Conservation (phyloP, 2,329 filamentous ascomycete genomes). For the Sporothrix brasiliensis region DNA sequence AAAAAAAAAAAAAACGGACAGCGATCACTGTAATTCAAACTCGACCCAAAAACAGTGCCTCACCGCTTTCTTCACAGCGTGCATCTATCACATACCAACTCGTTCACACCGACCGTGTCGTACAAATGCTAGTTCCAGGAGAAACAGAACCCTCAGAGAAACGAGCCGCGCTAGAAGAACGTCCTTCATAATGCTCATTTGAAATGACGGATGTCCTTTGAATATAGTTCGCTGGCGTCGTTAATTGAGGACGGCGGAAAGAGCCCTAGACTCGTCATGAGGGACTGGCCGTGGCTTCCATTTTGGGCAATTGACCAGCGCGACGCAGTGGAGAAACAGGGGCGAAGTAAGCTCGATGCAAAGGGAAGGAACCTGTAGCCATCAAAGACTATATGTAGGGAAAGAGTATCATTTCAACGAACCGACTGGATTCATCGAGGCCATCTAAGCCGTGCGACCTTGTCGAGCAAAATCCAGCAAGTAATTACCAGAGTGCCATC, state of each 20-base stretch:
- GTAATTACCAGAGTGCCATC: neutral
- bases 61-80: neutral
- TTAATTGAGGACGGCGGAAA: neutral
- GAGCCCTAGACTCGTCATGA: constrained; percentile 19
- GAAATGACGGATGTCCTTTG: neutral
- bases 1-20: neutral
- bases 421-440: neutral
- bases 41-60: neutral
- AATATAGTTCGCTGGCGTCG: neutral
- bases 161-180: too few species aligned
- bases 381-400: neutral
- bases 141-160: neutral
- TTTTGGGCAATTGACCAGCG: neutral
- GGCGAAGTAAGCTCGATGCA: neutral
- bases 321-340: neutral
- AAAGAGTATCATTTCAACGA: neutral
- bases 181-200: neutral
- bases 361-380: neutral
- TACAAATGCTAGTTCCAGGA: neutral
- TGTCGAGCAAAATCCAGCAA: neutral
- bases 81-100: neutral
- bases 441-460: neutral
- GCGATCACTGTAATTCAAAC: too few species aligned
- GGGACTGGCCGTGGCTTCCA: neutral
- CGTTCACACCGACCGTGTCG: neutral